Evolutionary conservation across 192 early-diverging fungal species (phyloP), one percentile per base, ranked within the genome.

Genomic region (Oehlia diaphana): DNA sequence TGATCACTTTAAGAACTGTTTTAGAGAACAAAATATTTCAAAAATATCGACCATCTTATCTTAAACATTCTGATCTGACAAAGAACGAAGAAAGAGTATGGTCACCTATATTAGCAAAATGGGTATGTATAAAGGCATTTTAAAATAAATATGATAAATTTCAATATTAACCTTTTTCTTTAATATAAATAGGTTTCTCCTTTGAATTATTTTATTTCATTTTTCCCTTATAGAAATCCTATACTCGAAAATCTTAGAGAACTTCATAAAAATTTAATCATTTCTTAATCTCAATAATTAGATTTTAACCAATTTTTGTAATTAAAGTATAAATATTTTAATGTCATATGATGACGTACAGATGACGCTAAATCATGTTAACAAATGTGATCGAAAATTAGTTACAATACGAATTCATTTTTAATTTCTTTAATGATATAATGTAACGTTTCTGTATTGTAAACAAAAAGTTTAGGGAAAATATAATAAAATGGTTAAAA

Each of bases 1-100:
- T 2, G 14, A 63, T 21, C 19, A 19, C 74, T 47, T 49, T 50
- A 65, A 87, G 88, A 39, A 83, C 83, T 19, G 75, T 89, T 50
- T 85, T 90, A 26, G 74, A 81, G 2, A 85, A 87, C 19, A 78
- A 87, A 0, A 85, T 89, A 21, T 91, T 93, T 77, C 84, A 86
- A 68, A 82, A 88, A 61, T 80, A 80, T 67, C 84, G 87, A 6
- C 87, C 89, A 1, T 78, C 82, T 3, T 86, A 83, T 63, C 68
- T 86, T 44, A 82, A 81, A 23, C 53, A 81, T 61, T 80, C 85
- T 21, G 67, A 77, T 53, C 49, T 69, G 28, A 44, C 72, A 2
- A 81, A 73, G n/a, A 69, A 79, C 31, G 74, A 72, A 50, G 65
- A 74, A 42, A 61, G 83, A 67, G 76, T 84, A 14, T 91, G 88